phyloP scores from a whole-genome alignment of 805 yeast genomes.

The Scheffersomyces lignosus region DNA sequence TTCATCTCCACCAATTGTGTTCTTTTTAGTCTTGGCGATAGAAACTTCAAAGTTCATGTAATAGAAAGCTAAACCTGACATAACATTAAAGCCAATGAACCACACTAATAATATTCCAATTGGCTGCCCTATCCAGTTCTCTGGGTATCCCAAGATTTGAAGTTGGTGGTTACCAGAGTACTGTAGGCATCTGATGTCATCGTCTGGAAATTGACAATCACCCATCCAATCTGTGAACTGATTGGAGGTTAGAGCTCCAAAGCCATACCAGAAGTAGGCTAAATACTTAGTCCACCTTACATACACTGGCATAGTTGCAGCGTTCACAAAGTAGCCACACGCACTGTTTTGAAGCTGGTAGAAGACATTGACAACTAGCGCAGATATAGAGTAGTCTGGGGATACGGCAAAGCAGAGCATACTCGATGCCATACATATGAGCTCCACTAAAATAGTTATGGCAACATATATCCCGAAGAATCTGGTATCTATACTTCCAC shows the following conservation, averaged over 20 bases:
- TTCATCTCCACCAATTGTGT: constrained; percentile 31
- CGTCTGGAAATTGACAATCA: constrained; percentile 34
- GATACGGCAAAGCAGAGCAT: constrained; percentile 21
- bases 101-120: constrained; percentile 59
- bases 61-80: constrained; percentile 49
- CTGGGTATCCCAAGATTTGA: constrained; percentile 57
- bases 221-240: constrained; percentile 26
- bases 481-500: constrained; percentile 11
- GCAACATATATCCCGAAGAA: constrained; percentile 22
- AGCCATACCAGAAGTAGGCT: constrained; percentile 28
- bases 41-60: constrained; percentile 52
- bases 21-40: constrained; percentile 43
- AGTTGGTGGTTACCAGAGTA: constrained; percentile 59
- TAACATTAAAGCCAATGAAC: constrained; percentile 52
- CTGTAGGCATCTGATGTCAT: constrained; percentile 30
- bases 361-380: constrained; percentile 17
- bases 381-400: constrained; percentile 18
- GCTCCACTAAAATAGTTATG: constrained; percentile 14
- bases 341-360: constrained; percentile 31
- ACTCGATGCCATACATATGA: constrained; percentile 20
- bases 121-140: constrained; percentile 67
- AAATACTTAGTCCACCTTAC: constrained; percentile 28
- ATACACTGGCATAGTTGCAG: constrained; percentile 27
- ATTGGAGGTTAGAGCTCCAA: constrained; percentile 25
- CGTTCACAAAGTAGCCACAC: constrained; percentile 28